Evolutionary conservation across 2,329 filamentous ascomycete species (phyloP), one percentile per base, ranked within the genome.

Genomic region (Penicillium sp.): DNA sequence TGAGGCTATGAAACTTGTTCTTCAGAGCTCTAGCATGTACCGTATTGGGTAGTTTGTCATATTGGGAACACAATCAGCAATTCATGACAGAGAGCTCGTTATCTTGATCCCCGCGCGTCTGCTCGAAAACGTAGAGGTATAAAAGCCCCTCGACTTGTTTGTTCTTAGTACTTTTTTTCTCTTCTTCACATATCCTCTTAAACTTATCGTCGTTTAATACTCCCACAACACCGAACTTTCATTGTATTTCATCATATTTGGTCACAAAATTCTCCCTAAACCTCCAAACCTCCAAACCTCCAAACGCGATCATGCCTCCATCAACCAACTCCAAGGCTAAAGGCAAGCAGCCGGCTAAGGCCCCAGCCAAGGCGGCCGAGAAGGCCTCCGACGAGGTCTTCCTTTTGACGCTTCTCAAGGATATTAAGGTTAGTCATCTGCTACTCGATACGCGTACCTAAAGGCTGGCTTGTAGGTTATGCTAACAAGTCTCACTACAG

Each of bases 351-450:
- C 17, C 9, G 31, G 13, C 31, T 3, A 7, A 32, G 29, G 6
- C 15, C 17, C 17, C 17, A 17, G 17, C 17, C 17, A 17, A 17
- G 17, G 17, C 17, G 17, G 37, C 0, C 9, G 4, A 21, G 1
- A 42, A 32, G 28, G 4, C 13, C 4, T n/a, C 7, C 1, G 26
- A 42, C 4, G 0, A 12, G 3, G 17, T 4, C 1, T 42, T 42
- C 1, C 1, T 42, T 0, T 3, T 31, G 1, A 42, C 40, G 2
- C 28, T 42, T 2, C 28, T 31, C 0, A 3, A 0, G 0, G 2
- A 7, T 9, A 0, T 21, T 0, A 31, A 42, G 28, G 40, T 42
- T 2, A 6, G 40, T 21, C n/a, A 22, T 12, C 28, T 31, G 7
- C 9, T 3, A 31, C 26, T n/a, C n/a, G 8, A 31, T 29, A 26